Evolutionary conservation across 2,329 filamentous ascomycete species (phyloP), one percentile per base, ranked within the genome.

Genomic region (Magnaporthales sp.): DNA sequence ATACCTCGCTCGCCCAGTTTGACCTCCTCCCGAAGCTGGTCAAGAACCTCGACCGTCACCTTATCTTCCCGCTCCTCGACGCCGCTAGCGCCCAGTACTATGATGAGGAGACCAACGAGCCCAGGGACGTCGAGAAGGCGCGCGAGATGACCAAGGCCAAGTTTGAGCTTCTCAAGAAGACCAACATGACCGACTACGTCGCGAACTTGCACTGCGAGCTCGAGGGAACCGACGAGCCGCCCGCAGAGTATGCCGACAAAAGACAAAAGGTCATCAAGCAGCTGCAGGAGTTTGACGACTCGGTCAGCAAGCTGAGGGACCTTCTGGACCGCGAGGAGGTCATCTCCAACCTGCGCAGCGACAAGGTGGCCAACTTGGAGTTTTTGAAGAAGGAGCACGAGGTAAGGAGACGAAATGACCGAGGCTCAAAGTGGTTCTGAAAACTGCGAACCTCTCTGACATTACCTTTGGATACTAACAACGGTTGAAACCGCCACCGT

Each of bases 171-270:
- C 88, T 99, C 72, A 94, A 96, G 83, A 89, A 93, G 78, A 98
- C 95, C 75, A 97, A 98, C 84, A 99, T 99, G 95, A 95, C 91
- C 74, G 95, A 99, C 80, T 99, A 96, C 78, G 92, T 98, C 66
- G 93, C 93, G 75, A 91, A 90, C 75, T 83, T 99, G 72, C 92
- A 96, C 84, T 91, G 91, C 77, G 91, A 97, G 75, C 87, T 99
- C 71, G 88, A 98, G 82, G 85, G 89, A 73, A 86, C 92, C 70
- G 84, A 90, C 68, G 86, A 91, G 69, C 82, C 91, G 66, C 93
- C 95, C 64, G 85, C 90, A 70, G 93, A 97, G 79, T 98, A 93
- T 79, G 86, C 88, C 73, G 89, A 91, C 78, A 96, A 95, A 88
- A 86, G 92, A 75, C 91, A 97, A 78, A 89, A 93, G 76, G 93